Conservation (phyloP, 345 rosid genomes). For the Lagerstroemia speciosa region DNA sequence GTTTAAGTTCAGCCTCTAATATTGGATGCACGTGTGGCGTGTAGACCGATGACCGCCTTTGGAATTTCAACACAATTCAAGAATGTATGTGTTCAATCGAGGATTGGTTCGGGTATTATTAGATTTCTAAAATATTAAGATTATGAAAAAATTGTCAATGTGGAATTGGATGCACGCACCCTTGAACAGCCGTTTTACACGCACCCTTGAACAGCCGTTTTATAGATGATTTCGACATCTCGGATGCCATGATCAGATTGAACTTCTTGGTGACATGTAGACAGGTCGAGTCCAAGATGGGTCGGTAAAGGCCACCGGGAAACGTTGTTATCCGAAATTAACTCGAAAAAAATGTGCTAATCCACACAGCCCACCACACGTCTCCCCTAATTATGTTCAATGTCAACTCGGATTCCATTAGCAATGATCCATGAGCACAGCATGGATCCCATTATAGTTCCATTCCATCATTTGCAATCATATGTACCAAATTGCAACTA, state of each 20-base stretch:
- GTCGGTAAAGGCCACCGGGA: too few relatives aligned
- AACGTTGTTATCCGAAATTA: too few relatives aligned
- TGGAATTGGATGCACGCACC: too few relatives aligned
- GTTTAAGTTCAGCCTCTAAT: neutral
- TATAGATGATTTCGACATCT: too few relatives aligned
- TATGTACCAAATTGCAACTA: neutral
- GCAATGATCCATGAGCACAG: neutral
- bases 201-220: too few relatives aligned
- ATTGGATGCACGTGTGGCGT: constrained; percentile 7
- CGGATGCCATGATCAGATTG: too few relatives aligned
- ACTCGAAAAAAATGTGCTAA: neutral
- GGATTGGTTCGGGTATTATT: neutral
- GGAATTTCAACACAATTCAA: neutral
- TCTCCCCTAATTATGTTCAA: neutral
- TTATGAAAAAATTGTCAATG: too few relatives aligned
- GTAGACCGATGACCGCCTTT: neutral
- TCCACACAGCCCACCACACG: neutral
- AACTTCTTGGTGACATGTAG: too few relatives aligned
- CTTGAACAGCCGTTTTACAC: too few relatives aligned
- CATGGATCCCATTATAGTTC: neutral
- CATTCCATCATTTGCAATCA: neutral
- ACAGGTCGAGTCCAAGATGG: too few relatives aligned
- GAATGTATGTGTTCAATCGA: neutral
- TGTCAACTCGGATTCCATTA: too few relatives aligned
- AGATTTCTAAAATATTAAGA: too few relatives aligned